Conservation (phyloP, 495 filamentous ascomycete species). For the Chaetomidium leptoderma region DNA sequence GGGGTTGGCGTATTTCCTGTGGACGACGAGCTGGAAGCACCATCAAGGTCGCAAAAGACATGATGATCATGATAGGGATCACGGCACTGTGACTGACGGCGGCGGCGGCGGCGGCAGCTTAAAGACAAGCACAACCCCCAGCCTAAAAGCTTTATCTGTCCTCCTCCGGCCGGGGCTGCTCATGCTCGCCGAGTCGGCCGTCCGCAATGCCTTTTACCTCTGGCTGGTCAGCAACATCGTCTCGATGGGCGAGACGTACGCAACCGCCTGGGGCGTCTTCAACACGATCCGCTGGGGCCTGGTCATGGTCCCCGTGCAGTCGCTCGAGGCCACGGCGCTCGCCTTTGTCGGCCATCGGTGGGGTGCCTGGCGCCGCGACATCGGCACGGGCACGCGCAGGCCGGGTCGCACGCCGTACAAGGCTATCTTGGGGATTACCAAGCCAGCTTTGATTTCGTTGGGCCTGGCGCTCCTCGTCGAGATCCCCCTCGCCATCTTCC, state of each 20-base stretch:
- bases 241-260: slow-evolving; percentile 57
- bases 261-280: slow-evolving; percentile 72
- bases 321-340: slow-evolving; percentile 60
- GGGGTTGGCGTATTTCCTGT: slow-evolving; percentile 60
- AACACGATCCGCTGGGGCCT: slow-evolving; percentile 76
- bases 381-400: slow-evolving; percentile 34
- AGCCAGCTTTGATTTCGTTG: slow-evolving; percentile 53
- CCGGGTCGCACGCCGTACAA: slow-evolving; percentile 39
- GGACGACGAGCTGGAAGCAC: slow-evolving; percentile 31
- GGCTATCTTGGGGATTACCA: slow-evolving; percentile 40
- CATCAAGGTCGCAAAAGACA: not conserved
- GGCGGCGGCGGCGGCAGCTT: no score
- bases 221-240: slow-evolving; percentile 68
- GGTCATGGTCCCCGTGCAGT: slow-evolving; percentile 69
- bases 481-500: slow-evolving; percentile 57
- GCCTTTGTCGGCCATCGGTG: slow-evolving; percentile 66
- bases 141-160: slow-evolving; percentile 42
- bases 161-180: slow-evolving; percentile 53
- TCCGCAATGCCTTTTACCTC: slow-evolving; percentile 67
- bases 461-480: slow-evolving; percentile 54
- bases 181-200: slow-evolving; percentile 59
- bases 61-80: no score
- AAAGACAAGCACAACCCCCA: no score
- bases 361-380: slow-evolving; percentile 52
- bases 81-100: no score